These are phyloP conservation scores for Stygiomarasmius scandens DNA, from an alignment of 1,284 basidiomycete genomes.

Conservation along the genomic window DNA sequence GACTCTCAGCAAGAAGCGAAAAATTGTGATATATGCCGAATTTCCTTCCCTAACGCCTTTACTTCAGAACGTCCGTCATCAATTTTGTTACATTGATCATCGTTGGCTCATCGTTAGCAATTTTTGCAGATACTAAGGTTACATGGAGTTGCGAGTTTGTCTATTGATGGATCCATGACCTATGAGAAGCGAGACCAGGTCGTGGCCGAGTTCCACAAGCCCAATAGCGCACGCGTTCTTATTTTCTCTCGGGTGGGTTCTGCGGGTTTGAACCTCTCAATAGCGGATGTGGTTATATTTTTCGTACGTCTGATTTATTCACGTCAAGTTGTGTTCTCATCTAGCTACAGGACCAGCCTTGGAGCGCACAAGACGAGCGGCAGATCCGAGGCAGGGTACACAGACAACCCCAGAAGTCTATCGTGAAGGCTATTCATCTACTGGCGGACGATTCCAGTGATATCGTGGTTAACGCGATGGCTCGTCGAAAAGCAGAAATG, in stretches of 20 bases:
- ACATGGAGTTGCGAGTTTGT: not conserved
- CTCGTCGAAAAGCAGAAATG: not conserved
- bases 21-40: constrained; percentile 24
- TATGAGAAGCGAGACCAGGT: not conserved
- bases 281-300: constrained; percentile 25
- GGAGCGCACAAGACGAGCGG: constrained; percentile 5
- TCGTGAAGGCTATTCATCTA: not conserved
- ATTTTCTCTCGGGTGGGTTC: constrained; percentile 22
- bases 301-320: constrained; percentile 28
- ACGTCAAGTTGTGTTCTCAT: not conserved
- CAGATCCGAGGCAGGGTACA: constrained; percentile 2
- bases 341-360: constrained; percentile 28
- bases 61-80: constrained; percentile 20
- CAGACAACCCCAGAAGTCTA: not conserved
- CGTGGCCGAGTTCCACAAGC: not conserved
- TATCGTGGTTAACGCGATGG: not conserved
- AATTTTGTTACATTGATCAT: not conserved
- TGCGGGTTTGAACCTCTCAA: constrained; percentile 27
- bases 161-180: constrained; percentile 5
- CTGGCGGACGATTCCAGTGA: not conserved
- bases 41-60: constrained; percentile 20
- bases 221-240: not conserved
- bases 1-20: not conserved
- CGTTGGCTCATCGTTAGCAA: not conserved
- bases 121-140: not conserved